Percentiles rank a stretch among this genome's conserved stretches.
Conservation (phyloP, 2,329 filamentous ascomycete genomes). For the Botrytis byssoidea region DNA sequence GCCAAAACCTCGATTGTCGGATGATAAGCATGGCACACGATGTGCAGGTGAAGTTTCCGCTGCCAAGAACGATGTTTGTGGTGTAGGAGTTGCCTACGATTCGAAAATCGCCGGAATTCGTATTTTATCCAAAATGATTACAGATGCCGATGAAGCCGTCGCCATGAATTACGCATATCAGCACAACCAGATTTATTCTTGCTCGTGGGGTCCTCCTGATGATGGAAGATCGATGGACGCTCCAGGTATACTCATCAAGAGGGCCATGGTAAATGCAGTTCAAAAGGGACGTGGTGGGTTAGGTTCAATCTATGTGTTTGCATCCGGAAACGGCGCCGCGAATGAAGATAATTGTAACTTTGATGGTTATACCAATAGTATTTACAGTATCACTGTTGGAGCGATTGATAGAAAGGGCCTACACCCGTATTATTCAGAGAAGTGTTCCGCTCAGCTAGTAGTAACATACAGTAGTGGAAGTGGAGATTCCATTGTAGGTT, state of each 20-base stretch:
- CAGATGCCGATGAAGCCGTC: constrained; percentile 86
- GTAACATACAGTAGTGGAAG: constrained; percentile 95
- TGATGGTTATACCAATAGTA: constrained; percentile 98
- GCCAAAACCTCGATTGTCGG: constrained; percentile 76
- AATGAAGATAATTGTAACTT: constrained; percentile 98
- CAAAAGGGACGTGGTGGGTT: constrained; percentile 81
- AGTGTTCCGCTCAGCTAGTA: constrained; percentile 91
- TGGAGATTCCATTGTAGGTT: constrained; percentile 72
- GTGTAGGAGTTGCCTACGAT: constrained; percentile 93
- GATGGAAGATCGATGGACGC: constrained; percentile 93
- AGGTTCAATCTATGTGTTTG: constrained; percentile 94
- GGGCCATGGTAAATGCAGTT: constrained; percentile 87
- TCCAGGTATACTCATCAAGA: constrained; percentile 81
- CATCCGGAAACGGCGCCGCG: constrained; percentile 86
- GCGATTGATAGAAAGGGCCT: constrained; percentile 82
- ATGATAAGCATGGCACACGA: constrained; percentile 88
- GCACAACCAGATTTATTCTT: constrained; percentile 95
- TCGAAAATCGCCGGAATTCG: constrained; percentile 87
- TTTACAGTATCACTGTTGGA: constrained; percentile 96
- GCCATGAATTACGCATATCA: constrained; percentile 92
- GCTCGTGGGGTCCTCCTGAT: constrained; percentile 96
- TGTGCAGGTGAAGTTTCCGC: constrained; percentile 94
- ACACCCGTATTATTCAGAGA: constrained; percentile 96
- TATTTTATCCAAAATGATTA: constrained; percentile 87
- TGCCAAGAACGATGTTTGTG: constrained; percentile 88